phyloP scores from a whole-genome alignment of 2,329 filamentous ascomycete genomes.

The Diaporthe australafricana region DNA sequence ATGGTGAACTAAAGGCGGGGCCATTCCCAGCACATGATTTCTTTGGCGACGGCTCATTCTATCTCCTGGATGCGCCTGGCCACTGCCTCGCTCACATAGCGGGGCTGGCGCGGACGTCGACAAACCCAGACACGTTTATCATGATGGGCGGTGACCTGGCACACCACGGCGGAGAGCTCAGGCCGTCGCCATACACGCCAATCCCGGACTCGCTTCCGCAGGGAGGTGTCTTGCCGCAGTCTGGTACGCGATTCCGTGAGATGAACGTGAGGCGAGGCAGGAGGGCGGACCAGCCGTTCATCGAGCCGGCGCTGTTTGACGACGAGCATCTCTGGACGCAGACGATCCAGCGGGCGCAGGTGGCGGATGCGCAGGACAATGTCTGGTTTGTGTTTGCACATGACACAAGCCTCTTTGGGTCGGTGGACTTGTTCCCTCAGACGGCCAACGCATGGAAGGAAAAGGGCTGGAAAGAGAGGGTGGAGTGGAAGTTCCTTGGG shows the following conservation, averaged over 20 bases:
- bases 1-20: conserved; percentile 31
- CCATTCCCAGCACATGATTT: conserved; percentile 40
- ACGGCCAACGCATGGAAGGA: conserved; percentile 36
- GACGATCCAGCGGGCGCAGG: conserved; percentile 38
- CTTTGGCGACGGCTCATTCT: conserved; percentile 43
- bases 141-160: conserved; percentile 42
- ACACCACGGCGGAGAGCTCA: conserved; percentile 40
- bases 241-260: conserved; percentile 28
- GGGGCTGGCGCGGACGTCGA: conserved; percentile 40
- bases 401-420: conserved; percentile 36
- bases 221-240: neutral
- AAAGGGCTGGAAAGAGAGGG: conserved; percentile 37
- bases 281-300: conserved; percentile 26
- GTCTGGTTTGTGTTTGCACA: conserved; percentile 40
- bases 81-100: conserved; percentile 40
- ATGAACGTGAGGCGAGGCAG: conserved; percentile 32
- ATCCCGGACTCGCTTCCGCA: conserved; percentile 36
- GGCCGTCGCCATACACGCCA: conserved; percentile 38
- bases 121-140: conserved; percentile 39
- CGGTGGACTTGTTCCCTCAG: conserved; percentile 38
- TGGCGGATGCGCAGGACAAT: conserved; percentile 38
- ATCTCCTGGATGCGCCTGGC: conserved; percentile 41
- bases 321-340: conserved; percentile 20
- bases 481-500: conserved; percentile 39
- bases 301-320: neutral